Conservation (phyloP, 176 grass and related monocot genomes). For the Oryza meyeriana region DNA sequence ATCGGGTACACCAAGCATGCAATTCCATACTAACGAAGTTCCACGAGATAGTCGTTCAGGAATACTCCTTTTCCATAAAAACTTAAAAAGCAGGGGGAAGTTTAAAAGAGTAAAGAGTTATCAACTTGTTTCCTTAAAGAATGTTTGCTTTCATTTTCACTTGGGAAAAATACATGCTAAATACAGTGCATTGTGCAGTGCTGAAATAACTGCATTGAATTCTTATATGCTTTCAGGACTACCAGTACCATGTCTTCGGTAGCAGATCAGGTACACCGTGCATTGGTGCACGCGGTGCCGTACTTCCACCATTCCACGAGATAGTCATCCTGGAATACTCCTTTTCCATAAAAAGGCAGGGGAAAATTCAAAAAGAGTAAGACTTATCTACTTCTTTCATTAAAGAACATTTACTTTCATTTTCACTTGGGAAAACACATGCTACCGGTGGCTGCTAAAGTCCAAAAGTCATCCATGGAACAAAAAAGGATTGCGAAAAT, state of each 20-base stretch:
- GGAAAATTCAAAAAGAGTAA: slow-evolving; percentile 24
- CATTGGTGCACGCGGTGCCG: too few species aligned
- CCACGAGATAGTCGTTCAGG: neutral
- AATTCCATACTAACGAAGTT: neutral
- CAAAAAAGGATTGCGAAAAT: neutral
- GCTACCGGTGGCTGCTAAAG: neutral
- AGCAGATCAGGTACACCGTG: neutral
- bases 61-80: neutral
- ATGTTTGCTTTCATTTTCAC: slow-evolving; percentile 13
- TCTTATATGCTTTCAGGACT: neutral
- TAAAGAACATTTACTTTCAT: slow-evolving; percentile 6
- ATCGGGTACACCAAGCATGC: neutral
- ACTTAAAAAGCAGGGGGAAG: slow-evolving; percentile 6
- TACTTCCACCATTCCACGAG: neutral
- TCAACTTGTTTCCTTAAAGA: neutral
- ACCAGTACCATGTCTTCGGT: neutral
- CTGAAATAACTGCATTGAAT: too few species aligned
- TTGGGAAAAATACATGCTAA: neutral
- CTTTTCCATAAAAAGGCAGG: slow-evolving; percentile 7
- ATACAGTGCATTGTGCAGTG: too few species aligned
- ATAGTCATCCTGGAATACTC: neutral
- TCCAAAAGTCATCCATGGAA: neutral
- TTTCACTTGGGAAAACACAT: slow-evolving; percentile 11
- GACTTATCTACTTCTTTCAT: neutral
- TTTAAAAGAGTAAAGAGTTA: slow-evolving; percentile 32